Conservation (phyloP, 1,139 yeast species). For the Saccharomyces hybrid region DNA sequence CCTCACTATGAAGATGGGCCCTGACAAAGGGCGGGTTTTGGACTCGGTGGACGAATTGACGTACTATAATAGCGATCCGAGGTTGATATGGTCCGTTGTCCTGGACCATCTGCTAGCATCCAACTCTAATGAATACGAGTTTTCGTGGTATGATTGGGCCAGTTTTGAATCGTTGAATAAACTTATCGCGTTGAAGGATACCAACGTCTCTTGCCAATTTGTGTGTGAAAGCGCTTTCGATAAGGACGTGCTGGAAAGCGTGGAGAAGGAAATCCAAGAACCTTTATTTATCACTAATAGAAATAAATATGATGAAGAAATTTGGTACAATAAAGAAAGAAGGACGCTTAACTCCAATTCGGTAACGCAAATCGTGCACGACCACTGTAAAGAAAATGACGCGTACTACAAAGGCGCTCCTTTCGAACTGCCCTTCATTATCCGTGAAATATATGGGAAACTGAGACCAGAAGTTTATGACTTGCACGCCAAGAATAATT, state of each 20-base stretch:
- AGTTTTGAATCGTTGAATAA: conserved; percentile 21
- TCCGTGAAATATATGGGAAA: conserved; percentile 10
- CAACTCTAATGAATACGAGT: conserved; percentile 9
- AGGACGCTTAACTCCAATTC: conserved; percentile 4
- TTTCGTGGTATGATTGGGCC: conserved; percentile 28
- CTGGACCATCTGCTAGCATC: conserved; percentile 7
- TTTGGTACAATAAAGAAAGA: conserved; percentile 11
- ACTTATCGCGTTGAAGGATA: conserved; percentile 7
- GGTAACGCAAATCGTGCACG: neutral
- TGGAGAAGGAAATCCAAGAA: conserved; percentile 13
- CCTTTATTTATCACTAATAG: conserved; percentile 9
- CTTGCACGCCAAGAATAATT: conserved; percentile 19
- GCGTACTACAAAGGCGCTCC: conserved; percentile 1
- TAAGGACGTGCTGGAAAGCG: conserved; percentile 3
- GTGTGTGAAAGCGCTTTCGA: conserved; percentile 1
- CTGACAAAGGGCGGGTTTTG: conserved; percentile 10
- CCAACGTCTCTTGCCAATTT: neutral
- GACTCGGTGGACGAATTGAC: conserved; percentile 12
- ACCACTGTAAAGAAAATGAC: neutral
- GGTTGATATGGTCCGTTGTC: conserved; percentile 20
- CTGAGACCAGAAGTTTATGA: conserved; percentile 25
- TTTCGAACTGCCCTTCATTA: conserved; percentile 14
- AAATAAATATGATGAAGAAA: conserved; percentile 11
- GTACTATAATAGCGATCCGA: conserved; percentile 24
- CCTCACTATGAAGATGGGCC: conserved; percentile 14